Base-by-base conservation (phyloP, 345 rosid genomes). In the Syzygium oleosum region DNA sequence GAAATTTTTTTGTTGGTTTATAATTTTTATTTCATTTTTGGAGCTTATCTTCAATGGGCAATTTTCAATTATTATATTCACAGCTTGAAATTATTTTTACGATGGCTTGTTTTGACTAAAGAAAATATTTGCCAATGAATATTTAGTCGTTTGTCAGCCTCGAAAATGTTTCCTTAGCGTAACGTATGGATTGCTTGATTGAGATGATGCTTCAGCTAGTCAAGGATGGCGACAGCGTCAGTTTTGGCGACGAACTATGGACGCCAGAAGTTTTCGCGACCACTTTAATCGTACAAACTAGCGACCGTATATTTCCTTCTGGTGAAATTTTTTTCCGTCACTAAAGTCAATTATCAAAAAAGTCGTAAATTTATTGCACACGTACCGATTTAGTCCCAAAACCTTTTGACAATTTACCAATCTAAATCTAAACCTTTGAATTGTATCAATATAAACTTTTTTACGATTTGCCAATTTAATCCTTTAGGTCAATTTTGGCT, bases 401-500 rank as follows among this genome's bases (percentile, higher is more conserved):
- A 10, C 1, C 0, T 73, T 22, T 73, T 19, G 5, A 21, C 38
- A 1, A 43, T 38, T 34, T 9, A 0, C 2, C 14, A 19, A 73
- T 73, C 19, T 34, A 9, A 2, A 34, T 7, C 0, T 5, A 34
- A 73, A 34, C 2, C 4, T 73, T 19, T 43, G 0, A 43, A 43
- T 6, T 43, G 46, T 43, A 1, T 43, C 7, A 43, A 41, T 41
- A 41, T 41, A 41, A 41, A 41, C 7, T 43, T 43, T 43, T 55
- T 8, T 4, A 21, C 4, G 59, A 55, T 55, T 55, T 73, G 1
- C 5, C 7, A 73, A 34, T 73, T 17, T 34, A 34, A 4, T 73
- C 14, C 0, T 73, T 73, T 19, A 0, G 1, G 15, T 27, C 5
- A 8, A 19, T 22, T 68, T 34, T 8, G 4, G 12, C 1, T 68